These are phyloP conservation scores for Podospora pseudocomata DNA, from an alignment of 495 filamentous ascomycete genomes.

Conservation along the genomic window DNA sequence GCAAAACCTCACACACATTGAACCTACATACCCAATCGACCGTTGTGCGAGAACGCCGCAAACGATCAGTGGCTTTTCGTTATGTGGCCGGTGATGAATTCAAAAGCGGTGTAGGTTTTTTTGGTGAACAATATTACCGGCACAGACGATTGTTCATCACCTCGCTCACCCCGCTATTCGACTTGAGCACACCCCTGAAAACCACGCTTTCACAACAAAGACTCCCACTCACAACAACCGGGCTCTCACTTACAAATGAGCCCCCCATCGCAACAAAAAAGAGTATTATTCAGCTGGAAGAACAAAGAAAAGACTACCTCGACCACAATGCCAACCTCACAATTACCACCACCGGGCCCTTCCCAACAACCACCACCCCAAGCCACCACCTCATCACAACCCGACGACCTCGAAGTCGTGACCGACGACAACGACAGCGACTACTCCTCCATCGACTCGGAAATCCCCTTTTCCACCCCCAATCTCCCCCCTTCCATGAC, in stretches of 20 bases:
- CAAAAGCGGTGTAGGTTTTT: not conserved
- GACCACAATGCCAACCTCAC: not conserved
- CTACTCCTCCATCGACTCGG: conserved; percentile 10
- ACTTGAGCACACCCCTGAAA: not conserved
- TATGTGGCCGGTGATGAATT: not conserved
- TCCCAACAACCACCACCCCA: not conserved
- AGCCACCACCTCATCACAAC: not conserved
- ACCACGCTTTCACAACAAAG: not conserved
- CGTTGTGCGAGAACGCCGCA: not conserved
- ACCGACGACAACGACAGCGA: conserved; percentile 18
- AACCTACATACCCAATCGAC: not conserved
- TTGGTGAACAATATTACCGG: not conserved
- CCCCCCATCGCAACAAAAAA: not conserved
- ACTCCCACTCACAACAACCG: not conserved
- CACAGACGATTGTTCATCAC: no score
- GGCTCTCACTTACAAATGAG: not conserved
- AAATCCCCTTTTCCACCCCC: conserved; percentile 11
- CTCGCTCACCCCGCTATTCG: no score
- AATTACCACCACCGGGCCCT: not conserved
- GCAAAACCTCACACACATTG: not conserved
- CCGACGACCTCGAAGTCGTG: not conserved
- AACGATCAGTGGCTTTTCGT: not conserved
- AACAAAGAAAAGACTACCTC: not conserved
- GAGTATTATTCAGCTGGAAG: not conserved
- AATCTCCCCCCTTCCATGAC: not conserved